Percentiles rank a stretch among this genome's conserved stretches.
Conservation (phyloP, 2,329 filamentous ascomycete species). For the Huntiella decipiens region DNA sequence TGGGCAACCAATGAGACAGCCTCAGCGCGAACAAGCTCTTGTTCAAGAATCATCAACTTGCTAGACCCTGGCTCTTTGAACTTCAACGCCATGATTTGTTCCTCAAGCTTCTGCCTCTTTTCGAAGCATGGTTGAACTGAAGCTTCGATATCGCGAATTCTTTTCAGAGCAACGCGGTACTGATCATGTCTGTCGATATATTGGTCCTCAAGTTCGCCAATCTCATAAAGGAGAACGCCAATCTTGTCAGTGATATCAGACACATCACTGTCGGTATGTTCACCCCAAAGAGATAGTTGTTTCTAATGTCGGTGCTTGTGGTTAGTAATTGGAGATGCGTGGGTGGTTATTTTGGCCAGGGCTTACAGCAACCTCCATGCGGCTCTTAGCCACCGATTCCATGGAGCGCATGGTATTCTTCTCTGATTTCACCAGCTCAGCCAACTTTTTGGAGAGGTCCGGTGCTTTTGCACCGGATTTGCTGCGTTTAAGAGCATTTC, state of each 20-base stretch:
- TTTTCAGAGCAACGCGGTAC: constrained; percentile 98
- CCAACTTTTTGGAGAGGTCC: constrained; percentile 92
- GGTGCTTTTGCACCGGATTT: constrained; percentile 60
- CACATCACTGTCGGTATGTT: constrained; percentile 88
- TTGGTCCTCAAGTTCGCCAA: constrained; percentile 93
- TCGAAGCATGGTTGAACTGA: constrained; percentile 96
- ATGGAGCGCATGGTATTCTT: constrained; percentile 99
- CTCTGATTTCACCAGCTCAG: constrained; percentile 98
- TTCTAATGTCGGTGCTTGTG: constrained; percentile 35
- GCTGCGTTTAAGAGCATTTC: constrained; percentile 52
- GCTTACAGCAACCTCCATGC: constrained; percentile 95
- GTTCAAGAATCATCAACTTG: constrained; percentile 92
- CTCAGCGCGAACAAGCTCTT: constrained; percentile 94
- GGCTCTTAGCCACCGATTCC: constrained; percentile 83
- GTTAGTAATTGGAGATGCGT: background rate
- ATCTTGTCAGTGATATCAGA: constrained; percentile 98
- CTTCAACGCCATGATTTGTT: constrained; percentile 95
- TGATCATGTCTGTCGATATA: constrained; percentile 98
- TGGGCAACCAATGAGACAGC: constrained; percentile 97
- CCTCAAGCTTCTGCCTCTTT: constrained; percentile 99
- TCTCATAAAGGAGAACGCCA: constrained; percentile 92
- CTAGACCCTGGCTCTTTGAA: constrained; percentile 99
- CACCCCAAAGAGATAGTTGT: constrained; percentile 98
- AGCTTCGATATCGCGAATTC: constrained; percentile 95
- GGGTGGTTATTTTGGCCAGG: background rate